Conservation (phyloP, 2,329 filamentous ascomycete genomes). For the Stachybotrys chlorohalonatus region DNA sequence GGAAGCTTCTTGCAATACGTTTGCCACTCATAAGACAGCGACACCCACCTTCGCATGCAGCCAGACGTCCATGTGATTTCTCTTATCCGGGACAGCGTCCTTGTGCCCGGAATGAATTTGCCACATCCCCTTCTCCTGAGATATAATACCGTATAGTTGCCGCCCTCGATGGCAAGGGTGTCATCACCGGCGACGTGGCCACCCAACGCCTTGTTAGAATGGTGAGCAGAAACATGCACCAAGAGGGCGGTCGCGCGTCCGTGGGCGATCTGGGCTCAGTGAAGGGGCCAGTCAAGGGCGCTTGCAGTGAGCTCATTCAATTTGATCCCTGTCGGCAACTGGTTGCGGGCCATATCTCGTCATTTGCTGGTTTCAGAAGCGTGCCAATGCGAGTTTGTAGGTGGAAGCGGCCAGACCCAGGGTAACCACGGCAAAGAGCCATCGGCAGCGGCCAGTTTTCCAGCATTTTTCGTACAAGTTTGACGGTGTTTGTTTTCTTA, state of each 20-base stretch:
- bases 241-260: background rate
- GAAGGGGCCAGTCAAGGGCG: background rate
- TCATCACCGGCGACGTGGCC: background rate
- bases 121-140: background rate
- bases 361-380: too few species aligned
- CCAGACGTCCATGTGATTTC: background rate
- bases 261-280: background rate
- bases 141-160: background rate
- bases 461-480: background rate
- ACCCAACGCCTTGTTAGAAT: background rate
- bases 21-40: background rate
- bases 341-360: too few species aligned
- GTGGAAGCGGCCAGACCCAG: background rate
- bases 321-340: too few species aligned
- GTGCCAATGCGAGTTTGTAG: background rate
- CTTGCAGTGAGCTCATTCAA: background rate
- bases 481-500: background rate
- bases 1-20: too few species aligned
- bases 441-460: background rate
- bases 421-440: background rate
- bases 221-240: background rate
- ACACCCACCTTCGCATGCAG: background rate
- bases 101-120: background rate
- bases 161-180: background rate
- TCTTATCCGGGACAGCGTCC: background rate